phyloP scores from a whole-genome alignment of 176 grass and related monocot species.

The Triticum aestivum region DNA sequence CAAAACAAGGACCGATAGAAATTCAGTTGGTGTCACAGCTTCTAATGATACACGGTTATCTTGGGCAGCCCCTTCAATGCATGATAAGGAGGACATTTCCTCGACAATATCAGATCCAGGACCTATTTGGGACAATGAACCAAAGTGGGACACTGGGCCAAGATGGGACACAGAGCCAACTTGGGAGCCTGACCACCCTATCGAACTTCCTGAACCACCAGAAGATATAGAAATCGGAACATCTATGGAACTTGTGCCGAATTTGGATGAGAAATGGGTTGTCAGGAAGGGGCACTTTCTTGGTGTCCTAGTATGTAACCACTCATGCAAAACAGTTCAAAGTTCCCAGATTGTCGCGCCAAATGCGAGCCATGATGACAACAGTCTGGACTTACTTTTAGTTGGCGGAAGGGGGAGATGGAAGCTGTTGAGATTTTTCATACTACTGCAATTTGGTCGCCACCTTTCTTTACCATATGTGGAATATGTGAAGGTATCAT shows the following conservation, averaged over 20 bases:
- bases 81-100: slow-evolving; percentile 95
- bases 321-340: slow-evolving; percentile 93
- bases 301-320: slow-evolving; percentile 93
- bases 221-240: slow-evolving; percentile 47
- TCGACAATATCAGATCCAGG: slow-evolving; percentile 93
- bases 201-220: slow-evolving; percentile 59
- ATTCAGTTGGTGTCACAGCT: slow-evolving; percentile 43
- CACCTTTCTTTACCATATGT: slow-evolving; percentile 96
- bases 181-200: slow-evolving; percentile 67
- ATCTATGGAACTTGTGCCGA: slow-evolving; percentile 74
- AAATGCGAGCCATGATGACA: slow-evolving; percentile 86
- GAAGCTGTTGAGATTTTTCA: slow-evolving; percentile 90
- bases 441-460: slow-evolving; percentile 78
- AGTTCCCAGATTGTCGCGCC: slow-evolving; percentile 93
- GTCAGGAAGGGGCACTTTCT: slow-evolving; percentile 88
- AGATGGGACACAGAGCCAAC: slow-evolving; percentile 66
- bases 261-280: slow-evolving; percentile 96
- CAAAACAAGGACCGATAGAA: slow-evolving; percentile 65
- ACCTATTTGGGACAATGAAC: slow-evolving; percentile 86
- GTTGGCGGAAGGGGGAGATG: slow-evolving; percentile 85
- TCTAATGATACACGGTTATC: slow-evolving; percentile 60
- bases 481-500: slow-evolving; percentile 87
- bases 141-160: slow-evolving; percentile 77
- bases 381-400: slow-evolving; percentile 87
- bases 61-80: slow-evolving; percentile 74